These are phyloP conservation scores for Leptographium wingfieldii DNA, from an alignment of 2,329 filamentous ascomycete genomes.

Conservation along the genomic window DNA sequence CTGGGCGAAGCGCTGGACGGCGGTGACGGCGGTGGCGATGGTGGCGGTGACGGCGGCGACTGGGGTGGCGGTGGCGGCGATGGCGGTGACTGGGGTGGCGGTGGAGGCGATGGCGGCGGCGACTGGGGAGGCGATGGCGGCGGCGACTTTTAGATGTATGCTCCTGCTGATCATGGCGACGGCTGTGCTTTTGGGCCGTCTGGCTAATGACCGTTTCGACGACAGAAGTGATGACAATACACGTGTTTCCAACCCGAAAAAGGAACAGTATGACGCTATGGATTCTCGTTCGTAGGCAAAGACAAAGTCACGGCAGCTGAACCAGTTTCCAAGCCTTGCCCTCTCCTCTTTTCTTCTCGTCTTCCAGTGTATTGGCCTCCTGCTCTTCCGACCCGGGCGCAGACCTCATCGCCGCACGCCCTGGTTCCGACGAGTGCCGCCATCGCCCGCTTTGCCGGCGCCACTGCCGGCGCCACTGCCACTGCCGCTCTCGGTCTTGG, in stretches of 20 bases:
- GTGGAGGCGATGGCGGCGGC: constrained; percentile 17
- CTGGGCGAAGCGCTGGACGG: constrained; percentile 56
- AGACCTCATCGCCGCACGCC: constrained; percentile 23
- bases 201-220: neutral
- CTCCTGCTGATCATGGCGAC: too few relatives aligned
- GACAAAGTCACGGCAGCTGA: too few relatives aligned
- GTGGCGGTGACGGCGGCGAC: constrained; percentile 8
- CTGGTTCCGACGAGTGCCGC: constrained; percentile 22
- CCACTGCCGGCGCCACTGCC: constrained; percentile 11
- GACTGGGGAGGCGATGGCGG: constrained; percentile 5
- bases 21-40: constrained; percentile 44
- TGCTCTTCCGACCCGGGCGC: neutral
- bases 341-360: neutral
- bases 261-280: too few relatives aligned
- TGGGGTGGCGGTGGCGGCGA: constrained; percentile 12
- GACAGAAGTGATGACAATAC: too few relatives aligned
- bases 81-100: constrained; percentile 32
- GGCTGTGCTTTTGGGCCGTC: neutral
- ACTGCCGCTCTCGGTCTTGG: constrained; percentile 18
- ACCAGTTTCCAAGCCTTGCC: too few relatives aligned
- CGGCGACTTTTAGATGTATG: neutral
- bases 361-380: neutral
- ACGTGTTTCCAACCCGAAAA: too few relatives aligned
- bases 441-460: constrained; percentile 14
- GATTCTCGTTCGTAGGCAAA: too few relatives aligned